A percentile compares a stretch with the other conserved stretches of the same genome.
These are phyloP conservation scores for Triticum timopheevii DNA, from an alignment of 176 grass and related monocot genomes.

Conservation along the genomic window DNA sequence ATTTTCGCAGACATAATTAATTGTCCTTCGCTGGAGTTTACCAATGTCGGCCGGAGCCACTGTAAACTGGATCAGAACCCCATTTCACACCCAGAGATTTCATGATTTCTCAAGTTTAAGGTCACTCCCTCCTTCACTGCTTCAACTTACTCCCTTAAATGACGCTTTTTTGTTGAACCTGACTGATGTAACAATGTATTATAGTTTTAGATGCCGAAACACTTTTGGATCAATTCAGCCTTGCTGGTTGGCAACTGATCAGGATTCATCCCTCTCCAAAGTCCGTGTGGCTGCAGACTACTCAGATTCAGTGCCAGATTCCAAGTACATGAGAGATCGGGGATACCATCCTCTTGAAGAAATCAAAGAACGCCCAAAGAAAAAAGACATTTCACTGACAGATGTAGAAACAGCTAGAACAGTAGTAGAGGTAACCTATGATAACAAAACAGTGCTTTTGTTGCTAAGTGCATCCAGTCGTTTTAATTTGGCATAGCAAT, in stretches of 20 bases:
- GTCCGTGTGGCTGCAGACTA: conserved; percentile 87
- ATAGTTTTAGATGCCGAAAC: conserved; percentile 61
- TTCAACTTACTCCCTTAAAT: background rate
- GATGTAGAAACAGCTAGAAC: conserved; percentile 92
- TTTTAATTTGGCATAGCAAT: background rate
- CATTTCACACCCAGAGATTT: conserved; percentile 48
- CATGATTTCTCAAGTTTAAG: conserved; percentile 67
- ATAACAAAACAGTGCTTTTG: conserved; percentile 1
- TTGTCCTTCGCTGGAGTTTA: background rate
- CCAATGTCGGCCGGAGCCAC: conserved; percentile 54
- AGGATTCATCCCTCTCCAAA: conserved; percentile 52
- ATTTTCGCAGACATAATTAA: conserved; percentile 11
- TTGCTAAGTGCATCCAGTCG: background rate
- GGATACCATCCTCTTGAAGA: conserved; percentile 98
- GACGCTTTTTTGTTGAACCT: background rate
- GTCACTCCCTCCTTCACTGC: conserved; percentile 36
- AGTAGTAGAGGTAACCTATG: conserved; percentile 70
- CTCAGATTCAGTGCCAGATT: conserved; percentile 86
- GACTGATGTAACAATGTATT: conserved; percentile 4
- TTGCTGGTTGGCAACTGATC: conserved; percentile 49
- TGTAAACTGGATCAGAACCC: conserved; percentile 64
- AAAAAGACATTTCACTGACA: conserved; percentile 74
- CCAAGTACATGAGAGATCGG: conserved; percentile 54
- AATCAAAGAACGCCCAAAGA: conserved; percentile 80
- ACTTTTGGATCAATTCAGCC: conserved; percentile 59